phyloP scores from a whole-genome alignment of 805 yeast genomes.

The Candida yuanshanica region DNA sequence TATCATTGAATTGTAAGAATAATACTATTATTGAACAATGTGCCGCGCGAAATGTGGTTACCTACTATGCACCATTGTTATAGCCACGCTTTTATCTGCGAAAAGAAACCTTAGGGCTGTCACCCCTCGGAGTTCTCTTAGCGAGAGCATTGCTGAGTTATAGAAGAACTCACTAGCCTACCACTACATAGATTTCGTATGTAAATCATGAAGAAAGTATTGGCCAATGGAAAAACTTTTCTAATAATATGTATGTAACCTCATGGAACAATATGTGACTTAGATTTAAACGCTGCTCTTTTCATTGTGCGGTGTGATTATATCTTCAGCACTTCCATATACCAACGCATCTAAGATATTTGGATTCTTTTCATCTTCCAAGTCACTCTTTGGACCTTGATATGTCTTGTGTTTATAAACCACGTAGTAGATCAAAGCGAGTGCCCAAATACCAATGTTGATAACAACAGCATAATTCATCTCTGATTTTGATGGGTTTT shows the following conservation, averaged over 20 bases:
- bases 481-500: constrained; percentile 31
- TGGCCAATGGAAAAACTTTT: too few species aligned
- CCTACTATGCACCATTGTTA: too few species aligned
- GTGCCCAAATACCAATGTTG: constrained; percentile 53
- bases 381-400: constrained; percentile 42
- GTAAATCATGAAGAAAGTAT: too few species aligned
- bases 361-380: not conserved
- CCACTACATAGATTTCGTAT: too few species aligned
- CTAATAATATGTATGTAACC: not conserved
- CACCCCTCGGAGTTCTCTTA: too few species aligned
- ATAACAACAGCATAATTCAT: constrained; percentile 72
- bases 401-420: constrained; percentile 48
- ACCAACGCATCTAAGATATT: not conserved
- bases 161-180: too few species aligned
- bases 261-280: not conserved
- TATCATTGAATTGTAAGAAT: too few species aligned
- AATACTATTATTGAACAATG: too few species aligned
- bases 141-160: too few species aligned
- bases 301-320: not conserved
- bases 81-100: too few species aligned
- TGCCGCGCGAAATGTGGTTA: too few species aligned
- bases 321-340: not conserved
- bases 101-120: too few species aligned
- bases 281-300: not conserved
- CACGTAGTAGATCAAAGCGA: constrained; percentile 46